Conservation (phyloP, 2,329 filamentous ascomycete species). For the Nemania diffusa region DNA sequence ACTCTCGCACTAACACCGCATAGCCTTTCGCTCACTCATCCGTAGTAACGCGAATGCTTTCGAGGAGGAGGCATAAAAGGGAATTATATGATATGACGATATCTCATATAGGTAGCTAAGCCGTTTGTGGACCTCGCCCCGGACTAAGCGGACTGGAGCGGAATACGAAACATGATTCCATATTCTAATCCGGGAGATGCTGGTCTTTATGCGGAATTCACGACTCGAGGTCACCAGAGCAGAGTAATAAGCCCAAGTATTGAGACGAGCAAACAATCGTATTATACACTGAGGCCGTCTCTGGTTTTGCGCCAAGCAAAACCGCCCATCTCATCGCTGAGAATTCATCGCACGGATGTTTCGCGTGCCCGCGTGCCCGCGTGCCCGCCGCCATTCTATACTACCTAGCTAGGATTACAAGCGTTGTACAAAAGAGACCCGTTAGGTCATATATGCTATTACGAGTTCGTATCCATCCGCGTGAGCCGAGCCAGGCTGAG, state of each 20-base stretch:
- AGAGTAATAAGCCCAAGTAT: background rate
- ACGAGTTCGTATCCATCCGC: conserved; percentile 16
- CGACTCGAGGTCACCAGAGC: background rate
- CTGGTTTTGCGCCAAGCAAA: conserved; percentile 9
- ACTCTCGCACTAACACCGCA: conserved; percentile 12
- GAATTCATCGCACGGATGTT: conserved; percentile 4
- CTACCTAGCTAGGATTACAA: conserved; percentile 17
- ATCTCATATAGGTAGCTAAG: background rate
- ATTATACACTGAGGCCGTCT: conserved; percentile 15
- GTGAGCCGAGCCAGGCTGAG: background rate
- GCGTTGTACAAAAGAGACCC: conserved; percentile 24
- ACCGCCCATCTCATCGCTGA: conserved; percentile 3
- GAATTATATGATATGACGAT: conserved; percentile 1
- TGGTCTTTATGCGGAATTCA: background rate
- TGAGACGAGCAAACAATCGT: conserved; percentile 4
- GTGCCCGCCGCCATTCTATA: background rate
- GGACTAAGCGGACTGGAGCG: background rate
- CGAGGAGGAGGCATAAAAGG: background rate
- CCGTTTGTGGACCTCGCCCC: background rate
- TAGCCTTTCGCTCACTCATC: conserved; percentile 1
- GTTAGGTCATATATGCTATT: conserved; percentile 20
- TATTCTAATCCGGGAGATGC: conserved; percentile 9
- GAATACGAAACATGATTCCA: background rate
- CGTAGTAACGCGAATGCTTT: conserved; percentile 13
- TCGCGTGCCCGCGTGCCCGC: background rate